Base-by-base conservation (phyloP, 768 basidiomycete genomes). In the Boletus rubroflammeus region DNA sequence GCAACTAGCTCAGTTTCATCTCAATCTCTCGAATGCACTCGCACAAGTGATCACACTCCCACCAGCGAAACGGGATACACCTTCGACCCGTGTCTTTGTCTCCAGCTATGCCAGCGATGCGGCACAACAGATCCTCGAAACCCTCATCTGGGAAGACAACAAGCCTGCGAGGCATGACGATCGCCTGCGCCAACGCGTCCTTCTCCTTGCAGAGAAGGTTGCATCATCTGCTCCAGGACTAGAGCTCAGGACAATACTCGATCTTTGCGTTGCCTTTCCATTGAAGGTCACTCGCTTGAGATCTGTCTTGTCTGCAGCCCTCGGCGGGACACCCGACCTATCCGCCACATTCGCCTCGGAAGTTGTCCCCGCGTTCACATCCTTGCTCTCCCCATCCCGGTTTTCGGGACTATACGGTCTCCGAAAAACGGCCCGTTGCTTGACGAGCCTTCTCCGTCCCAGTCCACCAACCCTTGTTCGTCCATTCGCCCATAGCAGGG, bases 341-440 rank as follows among this genome's bases (percentile, higher is more conserved):
- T 54, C 73, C 15, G 52, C 67, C 11, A 61, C 62, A 26, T 67
- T 81, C 45, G 50, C 71, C 54, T 62, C 64, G 17, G 81, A 84
- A 29, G 76, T 84, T 6, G 72, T 86, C 0, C 80, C 85, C 3
- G 79, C 82, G 0, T 80, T 89, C 57, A 80, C 78, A 1, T 40
- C 69, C 1, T 62, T 76, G 10, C 73, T 89, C 1, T 72, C 81
- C 0, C 70, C 75, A 14, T 62, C 76, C 0, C 71, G 74, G 14
- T 65, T 68, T 4, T 67, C 71, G 51, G 88, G 84, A 7, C 70
- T 90, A 1, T 86, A 89, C 52, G 79, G 75, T 19, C 72, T 86
- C 56, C 80, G 88, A 32, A 89, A 88, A 67, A 75, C 81, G 5
- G 73, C 81, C 2, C 78, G 82, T 62, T 81, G 81, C 59, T 69